Evolutionary conservation across 176 grass and related monocot species (phyloP).

Genomic region (Lolium perenne): DNA sequence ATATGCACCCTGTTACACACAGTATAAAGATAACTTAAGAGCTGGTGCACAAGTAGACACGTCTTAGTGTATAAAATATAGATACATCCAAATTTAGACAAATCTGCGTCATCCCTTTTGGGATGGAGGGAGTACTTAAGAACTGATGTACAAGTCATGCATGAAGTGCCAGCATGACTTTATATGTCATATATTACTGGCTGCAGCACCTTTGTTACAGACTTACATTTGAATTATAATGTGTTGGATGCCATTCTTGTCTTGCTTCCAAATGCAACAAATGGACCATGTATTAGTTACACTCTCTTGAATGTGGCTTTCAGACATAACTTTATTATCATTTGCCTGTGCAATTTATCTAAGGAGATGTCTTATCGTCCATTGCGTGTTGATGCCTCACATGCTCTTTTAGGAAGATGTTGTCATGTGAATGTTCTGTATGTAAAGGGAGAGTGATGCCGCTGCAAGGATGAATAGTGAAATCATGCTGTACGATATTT

Average conservation of each 20-base stretch:
- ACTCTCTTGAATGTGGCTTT: background rate
- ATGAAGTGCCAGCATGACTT: background rate
- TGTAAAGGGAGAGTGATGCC: slow-evolving; percentile 38
- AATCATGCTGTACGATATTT: slow-evolving; percentile 22
- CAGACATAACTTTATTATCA: background rate
- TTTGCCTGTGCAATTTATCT: background rate
- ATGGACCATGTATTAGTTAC: background rate
- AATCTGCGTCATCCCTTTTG: too few species aligned
- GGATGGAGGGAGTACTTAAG: too few species aligned
- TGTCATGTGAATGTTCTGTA: slow-evolving; percentile 46
- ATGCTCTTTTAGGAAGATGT: slow-evolving; percentile 36
- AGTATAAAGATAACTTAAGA: background rate
- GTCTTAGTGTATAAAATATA: too few species aligned
- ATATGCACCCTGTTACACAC: slow-evolving; percentile 18
- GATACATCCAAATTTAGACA: too few species aligned
- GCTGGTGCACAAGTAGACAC: too few species aligned
- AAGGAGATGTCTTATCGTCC: slow-evolving; percentile 29
- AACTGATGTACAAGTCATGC: background rate
- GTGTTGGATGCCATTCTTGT: background rate
- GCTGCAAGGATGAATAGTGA: slow-evolving; percentile 30
- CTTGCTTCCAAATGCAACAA: slow-evolving; percentile 18
- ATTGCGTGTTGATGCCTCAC: slow-evolving; percentile 7
- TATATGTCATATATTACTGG: slow-evolving; percentile 14
- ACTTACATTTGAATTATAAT: slow-evolving; percentile 4
- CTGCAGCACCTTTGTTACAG: slow-evolving; percentile 1